Percentiles rank a stretch among this genome's conserved stretches.
Conservation (phyloP, 2,329 filamentous ascomycete species). For the Colletotrichum musicola region DNA sequence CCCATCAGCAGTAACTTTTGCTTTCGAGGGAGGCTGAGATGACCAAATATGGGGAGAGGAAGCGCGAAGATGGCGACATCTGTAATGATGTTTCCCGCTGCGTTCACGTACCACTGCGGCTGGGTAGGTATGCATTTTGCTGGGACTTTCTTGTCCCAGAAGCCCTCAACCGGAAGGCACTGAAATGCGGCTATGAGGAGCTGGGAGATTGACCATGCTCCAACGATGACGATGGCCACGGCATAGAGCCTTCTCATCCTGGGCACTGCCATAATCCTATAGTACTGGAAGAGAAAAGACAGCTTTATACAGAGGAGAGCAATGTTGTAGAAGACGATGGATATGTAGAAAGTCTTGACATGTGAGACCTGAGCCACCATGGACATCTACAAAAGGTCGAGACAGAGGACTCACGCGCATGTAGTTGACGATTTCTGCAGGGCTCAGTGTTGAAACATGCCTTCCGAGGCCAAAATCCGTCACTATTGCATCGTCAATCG, state of each 20-base stretch:
- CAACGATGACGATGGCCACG: conserved; percentile 44
- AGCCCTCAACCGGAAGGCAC: conserved; percentile 45
- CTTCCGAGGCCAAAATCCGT: conserved; percentile 39
- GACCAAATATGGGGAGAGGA: conserved; percentile 44
- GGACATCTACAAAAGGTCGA: not conserved
- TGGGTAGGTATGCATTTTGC: conserved; percentile 42
- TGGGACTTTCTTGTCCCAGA: conserved; percentile 44
- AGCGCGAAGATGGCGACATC: conserved; percentile 45
- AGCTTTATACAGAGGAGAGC: conserved; percentile 48
- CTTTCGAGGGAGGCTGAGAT: conserved; percentile 40
- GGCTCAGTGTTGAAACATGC: conserved; percentile 25
- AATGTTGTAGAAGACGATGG: conserved; percentile 49
- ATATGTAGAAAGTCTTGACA: conserved; percentile 46
- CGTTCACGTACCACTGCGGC: conserved; percentile 44
- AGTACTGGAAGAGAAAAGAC: conserved; percentile 53
- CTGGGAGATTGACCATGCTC: conserved; percentile 45
- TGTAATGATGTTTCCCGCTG: conserved; percentile 45
- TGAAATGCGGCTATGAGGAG: conserved; percentile 44
- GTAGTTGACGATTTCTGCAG: conserved; percentile 24
- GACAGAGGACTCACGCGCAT: conserved; percentile 32
- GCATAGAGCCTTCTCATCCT: conserved; percentile 44
- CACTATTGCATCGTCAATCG: conserved; percentile 2
- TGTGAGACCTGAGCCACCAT: not conserved
- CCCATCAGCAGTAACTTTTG: conserved; percentile 44
- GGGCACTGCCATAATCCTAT: conserved; percentile 48